Percentiles rank a stretch among this genome's conserved stretches.
Conservation (phyloP, 73 alveolate genomes). For the Paramecium octaurelia region DNA sequence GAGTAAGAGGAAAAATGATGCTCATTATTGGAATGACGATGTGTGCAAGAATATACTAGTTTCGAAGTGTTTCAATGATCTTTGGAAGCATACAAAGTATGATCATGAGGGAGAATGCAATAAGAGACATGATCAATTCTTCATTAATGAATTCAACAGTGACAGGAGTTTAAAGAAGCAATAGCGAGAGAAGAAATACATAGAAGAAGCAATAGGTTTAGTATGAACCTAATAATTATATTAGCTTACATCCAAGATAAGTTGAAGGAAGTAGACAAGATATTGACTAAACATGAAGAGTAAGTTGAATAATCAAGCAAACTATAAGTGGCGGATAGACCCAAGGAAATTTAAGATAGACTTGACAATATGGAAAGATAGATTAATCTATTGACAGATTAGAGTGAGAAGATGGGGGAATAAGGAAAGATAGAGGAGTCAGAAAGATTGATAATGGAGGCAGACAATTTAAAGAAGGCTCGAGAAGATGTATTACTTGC, state of each 20-base stretch:
- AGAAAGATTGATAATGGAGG: neutral
- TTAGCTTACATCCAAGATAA: conserved; percentile 42
- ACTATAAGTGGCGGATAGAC: conserved; percentile 37
- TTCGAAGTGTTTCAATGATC: conserved; percentile 18
- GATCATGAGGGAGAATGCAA: conserved; percentile 49
- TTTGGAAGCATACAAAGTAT: conserved; percentile 45
- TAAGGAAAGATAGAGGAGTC: conserved; percentile 43
- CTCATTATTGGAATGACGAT: conserved; percentile 50
- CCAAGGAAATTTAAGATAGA: conserved; percentile 31
- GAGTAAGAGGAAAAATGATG: conserved; percentile 27
- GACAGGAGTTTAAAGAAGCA: neutral
- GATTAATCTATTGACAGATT: conserved; percentile 33
- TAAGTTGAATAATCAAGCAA: conserved; percentile 37
- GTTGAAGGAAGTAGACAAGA: conserved; percentile 44
- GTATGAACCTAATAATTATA: conserved; percentile 21
- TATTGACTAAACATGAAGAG: conserved; percentile 36
- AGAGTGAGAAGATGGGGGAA: conserved; percentile 47
- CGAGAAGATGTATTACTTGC: conserved; percentile 42
- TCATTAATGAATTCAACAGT: neutral
- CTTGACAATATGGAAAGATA: conserved; percentile 43
- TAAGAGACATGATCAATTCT: conserved; percentile 30
- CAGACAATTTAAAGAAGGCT: conserved; percentile 37
- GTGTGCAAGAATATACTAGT: conserved; percentile 36
- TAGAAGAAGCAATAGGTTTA: conserved; percentile 51
- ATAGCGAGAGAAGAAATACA: conserved; percentile 24